Percentiles rank a stretch among this genome's conserved stretches.
Evolutionary conservation across 2,329 filamentous ascomycete genomes (phyloP).

Genomic region (Alternaria triticimaculans): DNA sequence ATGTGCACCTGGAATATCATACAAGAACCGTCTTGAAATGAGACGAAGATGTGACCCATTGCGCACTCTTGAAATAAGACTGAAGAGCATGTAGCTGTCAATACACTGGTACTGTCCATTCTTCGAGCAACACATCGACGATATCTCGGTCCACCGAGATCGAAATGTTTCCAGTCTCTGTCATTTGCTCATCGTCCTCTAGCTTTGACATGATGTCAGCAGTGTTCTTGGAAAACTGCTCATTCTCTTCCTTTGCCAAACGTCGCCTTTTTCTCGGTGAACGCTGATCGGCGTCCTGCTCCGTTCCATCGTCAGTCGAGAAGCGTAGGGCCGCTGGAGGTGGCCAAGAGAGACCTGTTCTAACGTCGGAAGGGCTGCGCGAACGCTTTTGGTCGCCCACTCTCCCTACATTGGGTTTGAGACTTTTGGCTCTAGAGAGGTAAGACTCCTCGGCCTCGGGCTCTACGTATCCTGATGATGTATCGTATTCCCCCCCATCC

Average conservation of each 20-base stretch:
- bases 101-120: constrained; percentile 20
- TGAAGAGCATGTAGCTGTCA: background rate
- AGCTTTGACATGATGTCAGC: background rate
- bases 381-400: no score
- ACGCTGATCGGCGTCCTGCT: background rate
- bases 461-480: background rate
- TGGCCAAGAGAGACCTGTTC: no score
- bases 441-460: background rate
- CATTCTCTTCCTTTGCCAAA: background rate
- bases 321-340: no score
- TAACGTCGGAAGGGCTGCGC: no score
- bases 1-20: background rate
- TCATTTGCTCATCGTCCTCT: background rate
- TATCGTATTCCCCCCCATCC: no score
- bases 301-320: background rate
- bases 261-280: no score
- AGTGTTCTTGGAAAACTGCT: no score
- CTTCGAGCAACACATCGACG: constrained; percentile 25
- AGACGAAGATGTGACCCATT: background rate
- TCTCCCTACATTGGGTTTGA: no score
- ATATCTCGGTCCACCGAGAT: constrained; percentile 10
- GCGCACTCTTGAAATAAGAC: background rate
- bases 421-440: no score
- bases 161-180: background rate
- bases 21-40: background rate